These are phyloP conservation scores for Collybiopsis confluens DNA, from an alignment of 768 basidiomycete species.

Conservation along the genomic window DNA sequence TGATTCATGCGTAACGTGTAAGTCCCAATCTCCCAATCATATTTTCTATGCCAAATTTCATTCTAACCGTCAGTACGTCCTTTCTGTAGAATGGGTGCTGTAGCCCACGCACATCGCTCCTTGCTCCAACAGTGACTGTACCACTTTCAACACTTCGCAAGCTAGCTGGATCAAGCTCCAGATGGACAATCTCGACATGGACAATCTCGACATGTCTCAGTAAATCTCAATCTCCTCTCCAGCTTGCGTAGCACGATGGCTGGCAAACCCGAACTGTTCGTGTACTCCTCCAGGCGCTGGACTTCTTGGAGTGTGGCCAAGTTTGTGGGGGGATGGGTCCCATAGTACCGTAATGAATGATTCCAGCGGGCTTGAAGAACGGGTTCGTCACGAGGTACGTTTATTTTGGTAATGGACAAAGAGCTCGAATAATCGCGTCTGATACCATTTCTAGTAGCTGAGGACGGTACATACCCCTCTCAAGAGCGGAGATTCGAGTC, in stretches of 20 bases:
- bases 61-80: not conserved
- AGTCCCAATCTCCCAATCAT: not conserved
- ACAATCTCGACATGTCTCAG: conserved; percentile 17
- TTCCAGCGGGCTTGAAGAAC: conserved; percentile 17
- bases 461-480: conserved; percentile 19
- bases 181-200: conserved; percentile 16
- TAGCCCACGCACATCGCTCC: conserved; percentile 19
- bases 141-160: conserved; percentile 17
- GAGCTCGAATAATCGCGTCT: not conserved
- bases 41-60: not conserved
- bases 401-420: not conserved
- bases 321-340: conserved; percentile 17
- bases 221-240: conserved; percentile 17
- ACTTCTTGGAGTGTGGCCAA: conserved; percentile 22
- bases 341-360: conserved; percentile 16
- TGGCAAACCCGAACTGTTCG: conserved; percentile 16
- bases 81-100: conserved; percentile 17
- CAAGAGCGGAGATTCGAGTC: conserved; percentile 13
- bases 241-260: conserved; percentile 17
- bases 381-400: conserved; percentile 20
- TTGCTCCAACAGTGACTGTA: conserved; percentile 19
- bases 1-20: conserved; percentile 20
- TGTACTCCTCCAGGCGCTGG: conserved; percentile 16
- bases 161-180: conserved; percentile 21
- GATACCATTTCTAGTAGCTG: conserved; percentile 3